Conservation (phyloP, 306 rosid genomes). For the Acacia melanoxylon region DNA sequence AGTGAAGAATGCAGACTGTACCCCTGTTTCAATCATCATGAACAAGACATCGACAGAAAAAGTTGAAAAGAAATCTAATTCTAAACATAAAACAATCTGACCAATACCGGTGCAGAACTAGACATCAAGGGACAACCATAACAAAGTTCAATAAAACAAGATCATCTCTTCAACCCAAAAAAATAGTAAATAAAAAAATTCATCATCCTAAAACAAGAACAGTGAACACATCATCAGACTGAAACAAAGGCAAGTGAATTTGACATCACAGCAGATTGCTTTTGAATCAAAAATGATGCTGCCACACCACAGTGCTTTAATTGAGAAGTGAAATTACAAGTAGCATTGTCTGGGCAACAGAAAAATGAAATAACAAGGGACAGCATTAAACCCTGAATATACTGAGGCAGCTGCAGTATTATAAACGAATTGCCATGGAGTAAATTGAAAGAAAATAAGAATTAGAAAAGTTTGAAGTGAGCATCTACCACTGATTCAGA, state of each 20-base stretch:
- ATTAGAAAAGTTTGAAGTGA: not conserved
- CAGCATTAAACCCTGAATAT: constrained; percentile 6
- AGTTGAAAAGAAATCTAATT: not conserved
- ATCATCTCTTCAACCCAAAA: not conserved
- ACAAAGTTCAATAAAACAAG: not conserved
- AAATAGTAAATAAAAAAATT: not conserved
- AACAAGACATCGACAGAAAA: constrained; percentile 1
- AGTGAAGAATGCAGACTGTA: constrained; percentile 24
- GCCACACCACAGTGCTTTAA: not conserved
- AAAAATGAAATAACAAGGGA: constrained; percentile 7
- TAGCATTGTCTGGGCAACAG: not conserved
- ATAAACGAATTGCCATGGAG: not conserved
- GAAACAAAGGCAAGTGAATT: not conserved
- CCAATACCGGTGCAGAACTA: not conserved
- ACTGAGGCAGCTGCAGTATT: not conserved
- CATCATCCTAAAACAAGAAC: not conserved
- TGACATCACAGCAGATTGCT: not conserved
- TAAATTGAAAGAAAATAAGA: not conserved
- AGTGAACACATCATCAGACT: not conserved
- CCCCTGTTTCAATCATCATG: constrained; percentile 14
- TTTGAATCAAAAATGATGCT: not conserved
- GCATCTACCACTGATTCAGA: constrained; percentile 1
- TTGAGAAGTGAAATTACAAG: not conserved
- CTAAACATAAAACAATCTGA: not conserved
- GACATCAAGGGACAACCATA: not conserved